Conservation (phyloP, 169 alveolate species). For the Cryptosporidium parvum region DNA sequence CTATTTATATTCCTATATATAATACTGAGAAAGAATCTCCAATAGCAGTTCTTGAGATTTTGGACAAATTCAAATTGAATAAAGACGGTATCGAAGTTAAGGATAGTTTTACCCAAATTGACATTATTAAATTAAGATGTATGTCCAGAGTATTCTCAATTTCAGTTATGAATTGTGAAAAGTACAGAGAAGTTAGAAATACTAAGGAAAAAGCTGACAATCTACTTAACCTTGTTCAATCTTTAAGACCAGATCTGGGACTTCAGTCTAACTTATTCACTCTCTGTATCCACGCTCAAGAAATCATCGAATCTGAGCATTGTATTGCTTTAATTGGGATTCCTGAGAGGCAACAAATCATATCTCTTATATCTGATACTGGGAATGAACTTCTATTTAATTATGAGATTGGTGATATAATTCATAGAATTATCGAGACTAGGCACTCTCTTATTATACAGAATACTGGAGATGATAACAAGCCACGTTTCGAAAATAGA, state of each 20-base stretch:
- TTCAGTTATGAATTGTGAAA: slow-evolving; percentile 54
- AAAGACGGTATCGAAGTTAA: neutral
- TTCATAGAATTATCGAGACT: slow-evolving; percentile 58
- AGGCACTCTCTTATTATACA: slow-evolving; percentile 64
- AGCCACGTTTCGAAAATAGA: slow-evolving; percentile 28
- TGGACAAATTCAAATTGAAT: slow-evolving; percentile 27
- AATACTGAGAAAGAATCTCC: slow-evolving; percentile 7
- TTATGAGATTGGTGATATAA: slow-evolving; percentile 46
- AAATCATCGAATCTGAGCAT: slow-evolving; percentile 73
- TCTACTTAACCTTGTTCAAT: slow-evolving; percentile 57
- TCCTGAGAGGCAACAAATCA: slow-evolving; percentile 73
- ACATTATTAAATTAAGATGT: slow-evolving; percentile 6
- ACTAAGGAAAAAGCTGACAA: slow-evolving; percentile 70
- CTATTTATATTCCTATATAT: slow-evolving; percentile 34
- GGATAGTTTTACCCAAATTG: slow-evolving; percentile 17
- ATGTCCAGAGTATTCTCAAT: slow-evolving; percentile 33
- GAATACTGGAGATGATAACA: slow-evolving; percentile 41
- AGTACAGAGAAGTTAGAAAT: slow-evolving; percentile 54
- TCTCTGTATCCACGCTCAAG: slow-evolving; percentile 71
- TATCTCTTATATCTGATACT: slow-evolving; percentile 56
- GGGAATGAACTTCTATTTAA: slow-evolving; percentile 64
- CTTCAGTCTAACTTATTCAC: slow-evolving; percentile 67
- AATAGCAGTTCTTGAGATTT: slow-evolving; percentile 55
- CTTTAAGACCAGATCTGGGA: slow-evolving; percentile 65
- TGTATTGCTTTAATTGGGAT: slow-evolving; percentile 74